Evolutionary conservation across 768 basidiomycete genomes (phyloP).

Genomic region (Dioszegia aurantiaca): DNA sequence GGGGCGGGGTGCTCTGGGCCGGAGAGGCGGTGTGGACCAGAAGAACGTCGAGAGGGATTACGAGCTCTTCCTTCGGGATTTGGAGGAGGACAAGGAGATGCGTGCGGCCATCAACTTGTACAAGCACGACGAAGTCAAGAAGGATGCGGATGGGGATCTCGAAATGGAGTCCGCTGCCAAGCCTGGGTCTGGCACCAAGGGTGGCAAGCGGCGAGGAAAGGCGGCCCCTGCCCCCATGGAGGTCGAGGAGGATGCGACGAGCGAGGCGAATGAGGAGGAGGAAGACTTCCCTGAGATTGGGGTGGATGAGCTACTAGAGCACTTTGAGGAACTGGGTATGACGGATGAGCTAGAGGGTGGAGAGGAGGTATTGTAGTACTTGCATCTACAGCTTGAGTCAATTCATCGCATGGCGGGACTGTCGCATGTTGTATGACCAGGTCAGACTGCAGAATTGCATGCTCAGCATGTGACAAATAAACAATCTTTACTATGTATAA

Average conservation of each 20-base stretch:
- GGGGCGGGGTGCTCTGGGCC: constrained; percentile 77
- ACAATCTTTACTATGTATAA: too few species aligned
- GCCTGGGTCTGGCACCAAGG: constrained; percentile 39
- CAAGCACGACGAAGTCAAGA: constrained; percentile 26
- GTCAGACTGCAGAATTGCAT: too few species aligned
- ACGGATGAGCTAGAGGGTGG: constrained; percentile 34
- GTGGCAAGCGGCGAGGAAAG: constrained; percentile 38
- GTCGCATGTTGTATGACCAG: too few species aligned
- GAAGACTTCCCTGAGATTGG: constrained; percentile 90
- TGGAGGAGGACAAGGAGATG: constrained; percentile 93
- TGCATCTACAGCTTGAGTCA: not conserved
- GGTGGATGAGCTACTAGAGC: constrained; percentile 80
- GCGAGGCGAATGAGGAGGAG: constrained; percentile 57
- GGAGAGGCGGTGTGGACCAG: constrained; percentile 83
- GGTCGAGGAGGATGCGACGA: constrained; percentile 57
- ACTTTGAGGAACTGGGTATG: constrained; percentile 88
- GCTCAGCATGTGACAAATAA: too few species aligned
- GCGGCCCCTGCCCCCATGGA: constrained; percentile 31
- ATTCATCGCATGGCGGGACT: too few species aligned
- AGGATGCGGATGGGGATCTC: constrained; percentile 51
- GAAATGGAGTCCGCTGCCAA: constrained; percentile 24
- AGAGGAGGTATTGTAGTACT: constrained; percentile 15
- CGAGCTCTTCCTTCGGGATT: constrained; percentile 86
- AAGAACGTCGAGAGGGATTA: constrained; percentile 96
- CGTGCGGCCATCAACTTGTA: constrained; percentile 82